Evolutionary conservation across 371 early-diverging fungal genomes (phyloP), one percentile per base, ranked within the genome.

Genomic region (Coemansia sp.): DNA sequence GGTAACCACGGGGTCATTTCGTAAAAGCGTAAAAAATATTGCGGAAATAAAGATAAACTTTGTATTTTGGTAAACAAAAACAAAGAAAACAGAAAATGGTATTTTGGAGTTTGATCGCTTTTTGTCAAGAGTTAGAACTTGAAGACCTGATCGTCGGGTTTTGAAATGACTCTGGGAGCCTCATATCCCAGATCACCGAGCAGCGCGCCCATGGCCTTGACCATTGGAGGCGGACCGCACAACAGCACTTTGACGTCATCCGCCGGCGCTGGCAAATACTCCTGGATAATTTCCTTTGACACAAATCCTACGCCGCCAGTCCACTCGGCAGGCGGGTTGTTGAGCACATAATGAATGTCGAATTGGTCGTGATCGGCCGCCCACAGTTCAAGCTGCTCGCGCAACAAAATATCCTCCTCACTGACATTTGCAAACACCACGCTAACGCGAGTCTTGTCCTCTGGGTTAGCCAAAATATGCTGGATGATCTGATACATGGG

Each of bases 181-280:
- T 89, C 88, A 72, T 85, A 91, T 48, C 90, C 91, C 40, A 93
- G 82, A 13, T 86, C 85, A 55, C 74, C 81, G 58, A 88, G 83
- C 40, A 85, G 72, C 71, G 83, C 84, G 66, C 84, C 71, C 95
- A 97, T 93, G 63, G 92, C 94, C 66, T 87, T 86, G 68, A 95
- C 81, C 97, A 97, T 95, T 2, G 93, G 95, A 57, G 90, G 90
- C 63, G 97, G 97, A 52, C 98, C 98, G 72, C 98, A 97, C n/a
- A 97, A 77, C 58, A 96, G 84, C 59, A 95, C 72, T 86, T 97
- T 95, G 81, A 89, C 85, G 62, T 91, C 86, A 42, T 82, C 67
- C 34, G 90, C 89, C 29, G 95, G 93, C 29, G 82, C 80, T 16
- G 95, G 94, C 73, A 89, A 82, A 66, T 84, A 77, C 70, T 90